Evolutionary conservation across 257 asterid genomes (phyloP).

Genomic region (Paraleonurus japonicus): DNA sequence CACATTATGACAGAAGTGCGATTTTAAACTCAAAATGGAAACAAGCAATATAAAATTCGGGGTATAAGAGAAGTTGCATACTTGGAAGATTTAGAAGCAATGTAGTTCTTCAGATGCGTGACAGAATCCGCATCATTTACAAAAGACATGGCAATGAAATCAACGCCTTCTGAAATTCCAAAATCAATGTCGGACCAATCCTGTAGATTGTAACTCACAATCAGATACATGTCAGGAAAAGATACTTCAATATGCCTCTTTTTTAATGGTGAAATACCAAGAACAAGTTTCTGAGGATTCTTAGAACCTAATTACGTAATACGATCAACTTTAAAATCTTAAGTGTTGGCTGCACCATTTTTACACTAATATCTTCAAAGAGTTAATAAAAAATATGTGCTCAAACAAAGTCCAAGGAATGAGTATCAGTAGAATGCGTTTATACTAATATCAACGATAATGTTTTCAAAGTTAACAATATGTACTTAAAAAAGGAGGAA

Average conservation of each 20-base stretch:
- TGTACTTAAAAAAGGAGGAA: not conserved
- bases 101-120: conserved; percentile 55
- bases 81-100: conserved; percentile 56
- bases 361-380: not conserved
- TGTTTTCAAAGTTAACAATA: not conserved
- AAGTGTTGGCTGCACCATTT: not conserved
- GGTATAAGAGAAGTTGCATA: conserved; percentile 18
- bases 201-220: conserved; percentile 38
- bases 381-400: not conserved
- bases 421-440: not conserved
- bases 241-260: too few relatives aligned
- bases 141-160: conserved; percentile 81
- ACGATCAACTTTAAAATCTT: not conserved
- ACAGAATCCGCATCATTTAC: conserved; percentile 70
- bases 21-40: not conserved
- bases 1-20: not conserved
- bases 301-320: not conserved
- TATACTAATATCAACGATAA: not conserved
- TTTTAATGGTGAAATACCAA: too few relatives aligned
- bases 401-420: not conserved
- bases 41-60: not conserved
- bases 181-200: conserved; percentile 78
- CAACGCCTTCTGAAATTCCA: conserved; percentile 76
- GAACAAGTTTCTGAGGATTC: not conserved
- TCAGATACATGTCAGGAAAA: not conserved